Base-by-base conservation (phyloP, 176 grass and related monocot genomes). In the Oryza coarctata region DNA sequence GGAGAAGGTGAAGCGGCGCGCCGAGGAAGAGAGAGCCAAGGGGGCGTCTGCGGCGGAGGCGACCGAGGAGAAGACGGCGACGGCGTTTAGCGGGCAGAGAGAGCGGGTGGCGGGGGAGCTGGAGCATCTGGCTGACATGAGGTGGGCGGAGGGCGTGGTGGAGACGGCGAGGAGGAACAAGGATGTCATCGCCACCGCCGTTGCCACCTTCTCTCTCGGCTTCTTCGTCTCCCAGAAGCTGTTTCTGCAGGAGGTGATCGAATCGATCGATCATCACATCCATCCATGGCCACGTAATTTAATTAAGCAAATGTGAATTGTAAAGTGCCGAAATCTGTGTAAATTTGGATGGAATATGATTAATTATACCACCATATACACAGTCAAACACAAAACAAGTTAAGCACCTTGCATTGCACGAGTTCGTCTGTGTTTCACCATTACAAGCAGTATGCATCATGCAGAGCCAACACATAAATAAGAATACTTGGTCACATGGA, bases 181-280 rank as follows among this genome's bases (percentile, higher is more conserved):
- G 76, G 83, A 86, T 44, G 74, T 84, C 34, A 83, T 91, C 20
- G 75, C 67, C 18, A 14, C 11, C 3, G 74, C 61, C 12, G 20
- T 63, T 68, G 68, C 79, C 45, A 79, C 79, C 36, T 82, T 90
- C 88, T 86, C 88, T 0, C 8, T 90, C 18, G 88, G 83, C 18
- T 43, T 86, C 45, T 25, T 86, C 45, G 47, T 89, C 65, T 45
- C 88, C 47, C 49, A 77, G 0, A 90, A 23, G 38, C n/a, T 90
- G 73, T 69, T 69, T 61, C 68, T 70, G 22, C 45, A 90, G 83
- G 79, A 71, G 76, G 65, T 81, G 47, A 77, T 32, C 12, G 8
- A 29, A 76, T 32, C 12, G 8, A 29, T 28, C 3, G 10, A 65
- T 10, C 18, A 35, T 12, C 66, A 31, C 34, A n/a, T n/a, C 6